Evolutionary conservation across 768 basidiomycete species (phyloP).

Genomic region (Lactarius tabidus): DNA sequence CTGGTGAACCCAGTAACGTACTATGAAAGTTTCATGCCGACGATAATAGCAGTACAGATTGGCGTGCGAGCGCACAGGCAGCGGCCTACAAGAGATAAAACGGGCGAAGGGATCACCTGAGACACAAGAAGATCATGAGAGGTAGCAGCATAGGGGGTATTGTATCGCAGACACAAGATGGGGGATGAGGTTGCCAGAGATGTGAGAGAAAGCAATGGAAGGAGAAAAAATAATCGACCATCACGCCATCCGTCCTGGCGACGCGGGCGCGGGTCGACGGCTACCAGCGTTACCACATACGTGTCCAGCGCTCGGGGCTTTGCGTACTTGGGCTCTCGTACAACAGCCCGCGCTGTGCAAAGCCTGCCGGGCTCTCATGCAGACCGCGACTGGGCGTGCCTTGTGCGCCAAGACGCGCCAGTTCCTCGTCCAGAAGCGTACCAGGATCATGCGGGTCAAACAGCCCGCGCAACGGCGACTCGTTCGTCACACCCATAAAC

Average conservation of each 20-base stretch:
- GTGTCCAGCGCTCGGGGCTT: conserved; percentile 51
- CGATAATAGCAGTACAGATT: conserved; percentile 20
- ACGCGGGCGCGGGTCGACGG: background rate
- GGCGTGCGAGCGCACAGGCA: background rate
- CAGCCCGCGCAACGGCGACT: conserved; percentile 46
- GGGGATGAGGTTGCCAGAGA: background rate
- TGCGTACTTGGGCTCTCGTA: conserved; percentile 70
- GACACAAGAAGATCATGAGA: background rate
- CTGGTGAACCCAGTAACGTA: background rate
- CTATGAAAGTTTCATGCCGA: conserved; percentile 2
- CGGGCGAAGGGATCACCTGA: background rate
- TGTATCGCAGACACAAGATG: background rate
- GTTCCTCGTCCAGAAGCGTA: conserved; percentile 66
- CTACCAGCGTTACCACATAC: conserved; percentile 27
- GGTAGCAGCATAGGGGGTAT: background rate
- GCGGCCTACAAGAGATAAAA: background rate
- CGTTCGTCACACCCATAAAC: conserved; percentile 33
- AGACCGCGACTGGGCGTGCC: conserved; percentile 22
- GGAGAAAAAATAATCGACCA: background rate
- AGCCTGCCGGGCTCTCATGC: conserved; percentile 65
- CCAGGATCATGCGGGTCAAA: conserved; percentile 73
- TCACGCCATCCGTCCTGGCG: background rate
- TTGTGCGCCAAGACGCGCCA: conserved; percentile 42
- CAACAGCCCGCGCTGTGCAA: conserved; percentile 53
- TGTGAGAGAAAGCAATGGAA: background rate